These are phyloP conservation scores for Solanum hybrid DNA, from an alignment of 305 asterid genomes.

Conservation along the genomic window DNA sequence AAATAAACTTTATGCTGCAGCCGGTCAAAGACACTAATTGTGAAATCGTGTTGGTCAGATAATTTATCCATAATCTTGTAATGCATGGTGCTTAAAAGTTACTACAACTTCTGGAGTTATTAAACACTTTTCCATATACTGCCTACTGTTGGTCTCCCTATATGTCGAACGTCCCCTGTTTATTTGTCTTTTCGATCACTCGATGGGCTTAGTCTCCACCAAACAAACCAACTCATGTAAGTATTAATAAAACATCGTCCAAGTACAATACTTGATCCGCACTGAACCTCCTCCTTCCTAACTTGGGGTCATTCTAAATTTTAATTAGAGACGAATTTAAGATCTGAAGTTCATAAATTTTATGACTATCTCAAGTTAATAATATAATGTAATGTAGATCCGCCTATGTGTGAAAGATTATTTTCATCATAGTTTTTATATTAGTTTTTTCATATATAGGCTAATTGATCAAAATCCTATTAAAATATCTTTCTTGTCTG, in stretches of 20 bases:
- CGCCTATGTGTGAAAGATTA: too few relatives aligned
- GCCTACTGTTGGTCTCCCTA: not conserved
- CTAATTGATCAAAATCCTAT: not conserved
- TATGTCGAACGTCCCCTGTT: not conserved
- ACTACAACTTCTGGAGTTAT: not conserved
- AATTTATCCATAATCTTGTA: not conserved
- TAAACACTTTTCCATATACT: not conserved
- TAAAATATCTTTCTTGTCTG: not conserved
- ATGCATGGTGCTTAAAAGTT: not conserved
- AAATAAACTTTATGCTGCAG: not conserved
- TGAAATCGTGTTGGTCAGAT: not conserved
- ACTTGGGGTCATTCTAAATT: not conserved
- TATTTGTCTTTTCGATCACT: not conserved
- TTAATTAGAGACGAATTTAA: not conserved
- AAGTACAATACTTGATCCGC: not conserved
- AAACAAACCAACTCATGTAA: not conserved
- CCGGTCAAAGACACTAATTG: not conserved
- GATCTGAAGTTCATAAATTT: not conserved
- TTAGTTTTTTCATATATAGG: not conserved
- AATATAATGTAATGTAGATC: not conserved
- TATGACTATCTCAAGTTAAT: not conserved
- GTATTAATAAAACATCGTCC: not conserved
- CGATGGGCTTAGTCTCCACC: not conserved
- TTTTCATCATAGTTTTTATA: too few relatives aligned
- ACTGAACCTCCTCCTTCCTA: not conserved